These are phyloP conservation scores for Berberis thunbergii DNA, from an alignment of 164 flowering plant genomes.

Conservation along the genomic window DNA sequence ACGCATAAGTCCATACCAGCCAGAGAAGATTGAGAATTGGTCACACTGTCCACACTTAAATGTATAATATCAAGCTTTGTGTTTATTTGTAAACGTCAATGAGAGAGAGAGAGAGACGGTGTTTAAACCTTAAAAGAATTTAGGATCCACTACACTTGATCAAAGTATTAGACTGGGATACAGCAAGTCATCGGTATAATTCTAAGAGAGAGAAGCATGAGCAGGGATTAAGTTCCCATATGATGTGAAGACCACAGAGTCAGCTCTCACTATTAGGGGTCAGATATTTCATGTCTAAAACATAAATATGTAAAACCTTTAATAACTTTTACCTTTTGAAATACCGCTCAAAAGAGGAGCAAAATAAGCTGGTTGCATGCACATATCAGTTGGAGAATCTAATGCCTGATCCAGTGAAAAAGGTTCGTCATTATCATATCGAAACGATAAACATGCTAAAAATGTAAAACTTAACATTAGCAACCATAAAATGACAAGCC, in stretches of 20 bases:
- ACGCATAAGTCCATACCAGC: no score
- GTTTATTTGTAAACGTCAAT: no score
- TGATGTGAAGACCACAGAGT: background rate
- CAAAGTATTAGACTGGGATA: background rate
- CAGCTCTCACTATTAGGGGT: background rate
- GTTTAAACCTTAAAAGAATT: no score
- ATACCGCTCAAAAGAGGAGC: slow-evolving; percentile 54
- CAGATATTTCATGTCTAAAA: no score
- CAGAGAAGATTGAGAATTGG: no score
- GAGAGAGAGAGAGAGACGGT: no score
- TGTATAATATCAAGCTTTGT: no score
- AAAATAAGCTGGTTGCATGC: slow-evolving; percentile 30
- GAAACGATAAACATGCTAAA: background rate
- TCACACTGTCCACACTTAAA: no score
- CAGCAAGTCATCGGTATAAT: background rate
- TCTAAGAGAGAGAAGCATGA: background rate
- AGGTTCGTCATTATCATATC: background rate
- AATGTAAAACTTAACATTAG: no score
- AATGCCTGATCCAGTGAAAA: slow-evolving; percentile 48
- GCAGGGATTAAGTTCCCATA: background rate
- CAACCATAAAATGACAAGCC: no score
- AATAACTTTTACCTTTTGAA: slow-evolving; percentile 44
- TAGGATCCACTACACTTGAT: no score
- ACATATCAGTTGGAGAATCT: slow-evolving; percentile 26
- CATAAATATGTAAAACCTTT: background rate